Evolutionary conservation across 179 eudicot genomes (phyloP).

Genomic region (Gypsophila paniculata): DNA sequence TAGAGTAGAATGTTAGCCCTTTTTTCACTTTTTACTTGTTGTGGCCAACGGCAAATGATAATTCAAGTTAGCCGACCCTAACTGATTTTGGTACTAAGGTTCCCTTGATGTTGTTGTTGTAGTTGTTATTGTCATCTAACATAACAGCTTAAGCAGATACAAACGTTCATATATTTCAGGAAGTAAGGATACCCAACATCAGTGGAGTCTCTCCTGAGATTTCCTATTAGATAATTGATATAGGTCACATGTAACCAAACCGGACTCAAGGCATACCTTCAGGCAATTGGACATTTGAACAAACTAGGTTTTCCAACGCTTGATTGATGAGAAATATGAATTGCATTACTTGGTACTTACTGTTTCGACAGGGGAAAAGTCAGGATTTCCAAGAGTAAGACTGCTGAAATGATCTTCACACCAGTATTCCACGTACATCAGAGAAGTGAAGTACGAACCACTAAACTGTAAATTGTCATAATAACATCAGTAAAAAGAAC

Average conservation of each 20-base stretch:
- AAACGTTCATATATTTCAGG: neutral
- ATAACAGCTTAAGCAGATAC: neutral
- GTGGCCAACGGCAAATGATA: neutral
- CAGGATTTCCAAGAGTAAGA: constrained; percentile 84
- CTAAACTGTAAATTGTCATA: constrained; percentile 45
- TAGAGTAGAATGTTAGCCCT: no score
- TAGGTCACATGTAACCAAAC: constrained; percentile 2
- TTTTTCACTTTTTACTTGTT: no score
- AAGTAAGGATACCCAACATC: neutral
- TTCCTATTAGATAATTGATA: neutral
- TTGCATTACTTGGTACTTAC: constrained; percentile 36
- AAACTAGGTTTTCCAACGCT: neutral
- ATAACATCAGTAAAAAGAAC: constrained; percentile 1
- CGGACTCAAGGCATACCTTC: neutral
- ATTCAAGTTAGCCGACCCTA: neutral
- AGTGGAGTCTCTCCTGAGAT: neutral
- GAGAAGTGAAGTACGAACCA: constrained; percentile 91
- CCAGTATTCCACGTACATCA: constrained; percentile 97
- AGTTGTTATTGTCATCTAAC: neutral
- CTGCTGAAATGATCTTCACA: constrained; percentile 73
- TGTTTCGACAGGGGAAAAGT: constrained; percentile 72
- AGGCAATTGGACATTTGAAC: neutral
- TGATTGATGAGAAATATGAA: neutral
- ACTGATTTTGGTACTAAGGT: neutral
- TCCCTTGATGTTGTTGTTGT: neutral